Base-by-base conservation (phyloP, 2,329 filamentous ascomycete genomes). In the Lachnellula arida region DNA sequence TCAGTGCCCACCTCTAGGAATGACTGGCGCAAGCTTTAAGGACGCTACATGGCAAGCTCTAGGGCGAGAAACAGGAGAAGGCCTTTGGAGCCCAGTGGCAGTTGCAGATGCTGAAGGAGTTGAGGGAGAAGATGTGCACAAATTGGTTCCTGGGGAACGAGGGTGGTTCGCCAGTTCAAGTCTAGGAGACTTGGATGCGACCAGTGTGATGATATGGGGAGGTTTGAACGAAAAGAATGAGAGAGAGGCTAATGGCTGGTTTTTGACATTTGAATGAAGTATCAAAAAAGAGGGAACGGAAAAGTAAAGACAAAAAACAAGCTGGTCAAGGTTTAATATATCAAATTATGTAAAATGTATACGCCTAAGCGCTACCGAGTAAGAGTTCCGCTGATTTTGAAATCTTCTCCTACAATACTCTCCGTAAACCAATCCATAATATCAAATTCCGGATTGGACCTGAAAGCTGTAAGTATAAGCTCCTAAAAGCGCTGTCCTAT, bases 191-290 rank as follows among this genome's bases (percentile, higher is more conserved):
- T 67, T 85, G 37, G 83, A 85, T 68, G 80, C 82, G 67, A 79
- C 76, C 39, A 81, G 76, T 3, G 73, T 88, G 12, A 68, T 87
- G 28, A 63, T 88, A 11, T 84, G 81, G 73, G 85, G 85, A 37
- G 85, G 85, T 0, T 51, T 85, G 54, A 74, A 75, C 46, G 77
- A 76, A 40, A 71, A 73, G 17, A 80, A 81, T 59, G 69, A 72
- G 63, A 72, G 80, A 46, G 66, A 84, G 46, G 81, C 78, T 39
- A 84, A 87, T 68, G 84, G 81, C 2, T 88, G 84, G 84, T 81
- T 87, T 48, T 71, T 88, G 64, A 76, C 80, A 57, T 71, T 86
- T 56, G 76, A 73, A 55, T 68, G 39, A 63, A 28, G n/a, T 9
- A 32, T 32, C 9, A 12, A 12, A 9, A 9, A 8, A 8, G 28